Evolutionary conservation across 2,329 filamentous ascomycete species (phyloP), one percentile per base, ranked within the genome.

Genomic region (Arthrobotrys pseudoclavata): DNA sequence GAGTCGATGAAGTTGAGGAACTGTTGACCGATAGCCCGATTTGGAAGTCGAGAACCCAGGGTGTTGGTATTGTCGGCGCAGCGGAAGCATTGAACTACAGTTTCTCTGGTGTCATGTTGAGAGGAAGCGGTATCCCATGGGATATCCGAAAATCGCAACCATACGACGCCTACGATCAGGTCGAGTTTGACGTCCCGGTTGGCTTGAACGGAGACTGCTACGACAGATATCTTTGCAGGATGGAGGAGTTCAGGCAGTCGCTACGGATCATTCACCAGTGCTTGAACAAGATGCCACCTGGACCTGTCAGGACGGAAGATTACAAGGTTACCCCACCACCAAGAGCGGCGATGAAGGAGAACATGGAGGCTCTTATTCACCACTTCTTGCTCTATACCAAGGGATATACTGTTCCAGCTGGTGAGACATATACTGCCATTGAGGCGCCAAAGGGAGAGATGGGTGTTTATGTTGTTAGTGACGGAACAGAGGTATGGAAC

Each of bases 391-490:
- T 99, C 67, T 99, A 95, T 87, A 98, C 94, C 85, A 99, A 99
- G 89, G 96, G 96, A 76, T 99, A 99, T 85, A 89, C 93, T 52
- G 96, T 99, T 3, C 96, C 96, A 50, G 96, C 96, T 6, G 96
- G 96, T 79, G 96, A 99, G 88, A 99, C 96, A 4, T 99, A 99
- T 88, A 94, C 91, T 55, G 95, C 92, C 79, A 99, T 99, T 80
- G 96, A 99, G 87, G 96, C 96, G n/a, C 96, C 96, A 78, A 99
- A 99, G 91, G 96, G 96, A 82, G 96, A 99, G 87, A 99, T 99
- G 96, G 96, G 92, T 84, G 96, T 99, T 52, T 99, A 92, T 84
- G 86, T 99, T 63, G 96, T 99, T 82, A 97, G 92, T 83, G 96
- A 99, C 83, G 96, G 96, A 80, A 96, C 91, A 84, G 96, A 99